A percentile compares a stretch with the other conserved stretches of the same genome.
Conservation (phyloP, 345 rosid genomes). For the Xanthoceras sorbifolium region DNA sequence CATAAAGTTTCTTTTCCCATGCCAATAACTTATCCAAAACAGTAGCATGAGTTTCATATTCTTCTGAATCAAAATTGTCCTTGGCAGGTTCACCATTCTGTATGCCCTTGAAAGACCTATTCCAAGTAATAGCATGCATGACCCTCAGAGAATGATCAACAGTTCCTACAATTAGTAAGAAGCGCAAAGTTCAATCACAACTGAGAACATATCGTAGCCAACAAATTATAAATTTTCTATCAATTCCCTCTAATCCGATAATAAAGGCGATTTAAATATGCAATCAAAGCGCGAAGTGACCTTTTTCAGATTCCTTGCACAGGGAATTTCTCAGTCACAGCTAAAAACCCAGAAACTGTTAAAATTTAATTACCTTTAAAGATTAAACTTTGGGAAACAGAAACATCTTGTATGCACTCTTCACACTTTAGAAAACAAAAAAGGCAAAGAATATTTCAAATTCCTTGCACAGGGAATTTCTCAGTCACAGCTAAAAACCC, state of each 20-base stretch:
- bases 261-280: neutral
- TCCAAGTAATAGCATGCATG: slow-evolving; percentile 97
- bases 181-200: slow-evolving; percentile 18
- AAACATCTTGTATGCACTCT: neutral
- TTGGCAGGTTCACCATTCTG: slow-evolving; percentile 60
- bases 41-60: slow-evolving; percentile 84
- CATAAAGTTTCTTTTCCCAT: slow-evolving; percentile 97
- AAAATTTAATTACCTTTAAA: neutral
- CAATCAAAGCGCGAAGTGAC: neutral
- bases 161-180: slow-evolving; percentile 49
- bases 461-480: neutral
- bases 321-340: neutral
- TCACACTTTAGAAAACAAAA: slow-evolving; percentile 21
- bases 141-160: slow-evolving; percentile 95
- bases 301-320: neutral
- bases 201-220: neutral
- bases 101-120: slow-evolving; percentile 67
- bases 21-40: slow-evolving; percentile 92
- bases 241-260: neutral
- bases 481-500: neutral
- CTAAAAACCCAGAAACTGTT: neutral
- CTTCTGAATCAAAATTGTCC: slow-evolving; percentile 70
- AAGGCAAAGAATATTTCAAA: slow-evolving; percentile 12
- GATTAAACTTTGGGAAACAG: neutral
- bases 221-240: neutral